Percentiles rank a stretch among this genome's conserved stretches.
phyloP scores from a whole-genome alignment of 2,329 filamentous ascomycete species.

The Sporothrix luriei region DNA sequence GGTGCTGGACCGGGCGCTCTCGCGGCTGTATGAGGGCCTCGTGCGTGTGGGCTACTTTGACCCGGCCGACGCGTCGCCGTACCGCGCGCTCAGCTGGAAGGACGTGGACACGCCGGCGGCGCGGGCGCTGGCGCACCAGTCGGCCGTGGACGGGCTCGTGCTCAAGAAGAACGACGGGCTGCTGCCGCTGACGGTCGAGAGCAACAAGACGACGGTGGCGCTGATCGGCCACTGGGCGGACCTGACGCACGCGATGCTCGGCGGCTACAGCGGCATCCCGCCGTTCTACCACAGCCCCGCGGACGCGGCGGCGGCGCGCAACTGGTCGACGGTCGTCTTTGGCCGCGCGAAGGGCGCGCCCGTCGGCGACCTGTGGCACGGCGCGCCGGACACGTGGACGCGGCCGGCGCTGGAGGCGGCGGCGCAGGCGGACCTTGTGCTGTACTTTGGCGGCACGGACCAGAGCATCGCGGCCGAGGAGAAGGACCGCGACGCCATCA shows the following conservation, averaged over 20 bases:
- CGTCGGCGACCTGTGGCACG: background rate
- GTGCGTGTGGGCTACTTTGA: slow-evolving; percentile 64
- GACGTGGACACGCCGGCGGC: slow-evolving; percentile 60
- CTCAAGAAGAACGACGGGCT: slow-evolving; percentile 59
- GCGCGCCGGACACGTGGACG: slow-evolving; percentile 32
- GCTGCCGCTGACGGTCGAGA: slow-evolving; percentile 49
- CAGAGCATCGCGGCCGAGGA: slow-evolving; percentile 55
- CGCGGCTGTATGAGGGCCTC: slow-evolving; percentile 55
- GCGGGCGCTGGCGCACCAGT: slow-evolving; percentile 58
- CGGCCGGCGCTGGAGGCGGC: slow-evolving; percentile 45
- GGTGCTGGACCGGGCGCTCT: slow-evolving; percentile 27
- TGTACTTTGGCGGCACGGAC: slow-evolving; percentile 62
- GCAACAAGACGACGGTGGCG: slow-evolving; percentile 29
- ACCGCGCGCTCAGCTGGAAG: slow-evolving; percentile 55
- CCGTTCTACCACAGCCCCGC: slow-evolving; percentile 59
- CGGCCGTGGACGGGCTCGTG: slow-evolving; percentile 52
- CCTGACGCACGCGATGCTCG: slow-evolving; percentile 54
- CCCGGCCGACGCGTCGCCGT: slow-evolving; percentile 47
- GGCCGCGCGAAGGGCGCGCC: background rate
- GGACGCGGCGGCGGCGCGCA: slow-evolving; percentile 52
- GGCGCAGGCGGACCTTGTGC: slow-evolving; percentile 52
- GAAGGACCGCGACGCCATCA: slow-evolving; percentile 53
- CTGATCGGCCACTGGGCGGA: slow-evolving; percentile 63
- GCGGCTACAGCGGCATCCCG: slow-evolving; percentile 60
- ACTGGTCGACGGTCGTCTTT: slow-evolving; percentile 16